Evolutionary conservation across 129 eudicot species (phyloP).

Genomic region (Sambucus nigra): DNA sequence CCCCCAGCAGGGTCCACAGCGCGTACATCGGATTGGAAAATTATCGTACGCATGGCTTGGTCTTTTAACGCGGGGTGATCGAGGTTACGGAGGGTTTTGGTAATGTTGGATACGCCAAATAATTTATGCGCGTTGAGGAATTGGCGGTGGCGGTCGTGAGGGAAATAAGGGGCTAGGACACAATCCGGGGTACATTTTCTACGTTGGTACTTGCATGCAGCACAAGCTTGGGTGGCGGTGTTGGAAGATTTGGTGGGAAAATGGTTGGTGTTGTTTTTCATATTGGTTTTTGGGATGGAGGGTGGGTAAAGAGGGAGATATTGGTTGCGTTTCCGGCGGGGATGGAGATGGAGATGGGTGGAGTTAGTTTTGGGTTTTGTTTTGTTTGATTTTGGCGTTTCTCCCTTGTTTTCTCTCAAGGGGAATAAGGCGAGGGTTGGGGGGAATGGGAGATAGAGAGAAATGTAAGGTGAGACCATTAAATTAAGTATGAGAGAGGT

Average conservation of each 20-base stretch:
- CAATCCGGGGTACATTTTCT: constrained; percentile 75
- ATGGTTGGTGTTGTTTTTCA: constrained; percentile 9
- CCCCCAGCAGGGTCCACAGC: constrained; percentile 73
- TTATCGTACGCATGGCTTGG: constrained; percentile 65
- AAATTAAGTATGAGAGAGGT: neutral
- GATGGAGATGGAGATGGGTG: constrained; percentile 20
- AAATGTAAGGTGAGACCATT: constrained; percentile 1
- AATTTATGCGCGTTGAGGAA: constrained; percentile 77
- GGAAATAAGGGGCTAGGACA: constrained; percentile 73
- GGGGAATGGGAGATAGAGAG: constrained; percentile 11
- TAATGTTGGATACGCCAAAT: constrained; percentile 71
- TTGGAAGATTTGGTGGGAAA: neutral
- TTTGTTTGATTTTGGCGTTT: too few relatives aligned
- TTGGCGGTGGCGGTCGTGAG: constrained; percentile 66
- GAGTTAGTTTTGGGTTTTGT: constrained; percentile 7
- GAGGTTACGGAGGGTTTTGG: constrained; percentile 42
- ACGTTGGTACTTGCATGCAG: constrained; percentile 85
- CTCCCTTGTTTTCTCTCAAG: constrained; percentile 22
- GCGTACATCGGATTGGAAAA: constrained; percentile 55
- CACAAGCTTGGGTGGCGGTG: constrained; percentile 60
- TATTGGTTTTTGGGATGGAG: neutral
- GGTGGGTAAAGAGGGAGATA: constrained; percentile 14
- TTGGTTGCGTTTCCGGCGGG: constrained; percentile 54
- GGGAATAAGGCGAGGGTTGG: neutral
- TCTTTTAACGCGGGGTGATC: constrained; percentile 30